phyloP scores from a whole-genome alignment of 208 protist genomes.

The Polymyxa betae region DNA sequence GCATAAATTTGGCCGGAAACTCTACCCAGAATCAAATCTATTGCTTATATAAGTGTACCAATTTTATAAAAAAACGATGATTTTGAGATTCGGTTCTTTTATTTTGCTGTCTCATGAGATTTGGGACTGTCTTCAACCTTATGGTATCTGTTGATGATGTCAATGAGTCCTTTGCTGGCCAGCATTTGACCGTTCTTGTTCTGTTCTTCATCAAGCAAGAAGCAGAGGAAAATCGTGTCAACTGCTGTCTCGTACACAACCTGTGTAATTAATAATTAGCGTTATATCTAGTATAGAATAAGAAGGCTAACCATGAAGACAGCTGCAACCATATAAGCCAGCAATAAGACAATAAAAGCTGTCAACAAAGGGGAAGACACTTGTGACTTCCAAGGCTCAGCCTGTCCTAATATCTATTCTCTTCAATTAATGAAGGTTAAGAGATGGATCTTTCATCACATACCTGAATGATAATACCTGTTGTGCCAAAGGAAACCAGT shows the following conservation, averaged over 20 bases:
- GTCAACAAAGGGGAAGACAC: not conserved
- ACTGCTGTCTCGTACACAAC: slow-evolving; percentile 45
- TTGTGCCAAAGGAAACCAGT: slow-evolving; percentile 1
- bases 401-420: not conserved
- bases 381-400: not conserved
- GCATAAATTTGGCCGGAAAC: no score
- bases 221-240: slow-evolving; percentile 58
- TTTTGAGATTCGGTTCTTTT: no score
- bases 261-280: no score
- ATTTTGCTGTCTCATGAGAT: no score
- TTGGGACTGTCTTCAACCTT: no score
- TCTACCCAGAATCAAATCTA: no score
- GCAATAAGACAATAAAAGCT: not conserved
- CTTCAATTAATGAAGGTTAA: not conserved
- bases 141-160: not conserved
- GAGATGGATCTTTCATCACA: not conserved
- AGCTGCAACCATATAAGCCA: not conserved
- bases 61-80: no score
- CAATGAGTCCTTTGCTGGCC: slow-evolving; percentile 29
- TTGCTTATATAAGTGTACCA: no score
- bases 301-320: slow-evolving; percentile 14
- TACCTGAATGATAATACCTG: slow-evolving; percentile 3
- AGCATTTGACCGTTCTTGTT: slow-evolving; percentile 55
- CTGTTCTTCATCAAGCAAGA: slow-evolving; percentile 52
- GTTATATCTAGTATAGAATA: no score